A percentile compares a stretch with the other conserved stretches of the same genome.
These are phyloP conservation scores for Suillus subluteus DNA, from an alignment of 768 basidiomycete genomes.

Conservation along the genomic window DNA sequence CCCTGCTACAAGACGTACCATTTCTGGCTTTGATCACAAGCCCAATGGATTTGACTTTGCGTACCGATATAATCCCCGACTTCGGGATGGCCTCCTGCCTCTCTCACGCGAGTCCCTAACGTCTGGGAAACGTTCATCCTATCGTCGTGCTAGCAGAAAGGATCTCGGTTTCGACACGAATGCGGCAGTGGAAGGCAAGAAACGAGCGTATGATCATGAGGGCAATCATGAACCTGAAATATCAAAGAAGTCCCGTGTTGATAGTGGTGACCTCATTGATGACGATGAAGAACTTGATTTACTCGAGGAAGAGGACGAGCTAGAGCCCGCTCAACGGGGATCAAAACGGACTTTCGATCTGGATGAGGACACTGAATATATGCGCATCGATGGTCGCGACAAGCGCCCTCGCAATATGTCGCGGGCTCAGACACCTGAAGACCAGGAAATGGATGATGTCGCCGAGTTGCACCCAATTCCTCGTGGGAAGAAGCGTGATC, in stretches of 20 bases:
- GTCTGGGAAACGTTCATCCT: conserved; percentile 22
- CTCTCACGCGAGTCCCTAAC: conserved; percentile 14
- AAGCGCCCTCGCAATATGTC: conserved; percentile 63
- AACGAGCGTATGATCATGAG: conserved; percentile 50
- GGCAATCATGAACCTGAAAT: conserved; percentile 46
- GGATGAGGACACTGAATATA: conserved; percentile 45
- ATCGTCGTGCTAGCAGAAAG: conserved; percentile 37
- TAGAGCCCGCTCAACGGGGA: conserved; percentile 39
- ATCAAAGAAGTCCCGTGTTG: conserved; percentile 58
- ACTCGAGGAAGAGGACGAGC: conserved; percentile 36
- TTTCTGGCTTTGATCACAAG: conserved; percentile 20
- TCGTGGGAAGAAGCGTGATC: conserved; percentile 75
- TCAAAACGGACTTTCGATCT: conserved; percentile 54
- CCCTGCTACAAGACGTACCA: conserved; percentile 17
- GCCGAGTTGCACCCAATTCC: conserved; percentile 40
- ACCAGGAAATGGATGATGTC: conserved; percentile 43
- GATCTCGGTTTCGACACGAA: conserved; percentile 27
- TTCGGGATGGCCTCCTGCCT: conserved; percentile 16
- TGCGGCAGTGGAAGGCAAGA: conserved; percentile 36
- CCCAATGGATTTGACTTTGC: conserved; percentile 31
- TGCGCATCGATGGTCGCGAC: conserved; percentile 43
- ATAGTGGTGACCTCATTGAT: conserved; percentile 50
- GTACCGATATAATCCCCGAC: conserved; percentile 42
- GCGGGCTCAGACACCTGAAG: conserved; percentile 41
- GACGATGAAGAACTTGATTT: conserved; percentile 51